Conservation (phyloP, 2,329 filamentous ascomycete genomes). For the Albophoma yamanashiensis region DNA sequence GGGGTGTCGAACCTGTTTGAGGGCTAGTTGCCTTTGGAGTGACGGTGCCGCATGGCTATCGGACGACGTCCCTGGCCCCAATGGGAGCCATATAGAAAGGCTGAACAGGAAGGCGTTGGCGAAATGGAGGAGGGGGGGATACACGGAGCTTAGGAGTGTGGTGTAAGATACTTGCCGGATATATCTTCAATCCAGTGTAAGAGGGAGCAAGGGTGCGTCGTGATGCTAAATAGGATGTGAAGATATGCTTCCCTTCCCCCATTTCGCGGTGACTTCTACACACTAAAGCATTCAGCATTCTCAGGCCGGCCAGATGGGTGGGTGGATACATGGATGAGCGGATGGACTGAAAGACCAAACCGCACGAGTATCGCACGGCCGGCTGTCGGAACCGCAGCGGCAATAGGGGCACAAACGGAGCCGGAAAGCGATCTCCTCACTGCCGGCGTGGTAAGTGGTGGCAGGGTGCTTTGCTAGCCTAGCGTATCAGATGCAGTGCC, state of each 20-base stretch:
- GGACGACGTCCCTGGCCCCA: background rate
- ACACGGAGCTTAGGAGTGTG: background rate
- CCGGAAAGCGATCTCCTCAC: background rate
- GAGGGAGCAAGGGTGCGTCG: background rate
- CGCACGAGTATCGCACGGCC: background rate
- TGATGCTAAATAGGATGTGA: background rate
- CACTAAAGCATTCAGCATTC: background rate
- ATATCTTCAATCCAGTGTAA: background rate
- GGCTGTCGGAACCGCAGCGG: background rate
- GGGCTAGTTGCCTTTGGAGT: constrained; percentile 9
- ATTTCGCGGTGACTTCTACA: background rate
- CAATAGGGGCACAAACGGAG: background rate
- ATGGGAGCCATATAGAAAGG: background rate
- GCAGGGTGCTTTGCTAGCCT: background rate
- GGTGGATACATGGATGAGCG: background rate
- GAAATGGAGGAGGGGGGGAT: too few species aligned
- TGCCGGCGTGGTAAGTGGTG: background rate
- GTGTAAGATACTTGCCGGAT: background rate
- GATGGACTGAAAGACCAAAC: too few species aligned
- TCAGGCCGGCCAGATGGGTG: background rate
- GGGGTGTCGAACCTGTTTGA: constrained; percentile 44
- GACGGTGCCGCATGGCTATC: background rate
- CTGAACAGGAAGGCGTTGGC: background rate
- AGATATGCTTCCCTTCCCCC: background rate
- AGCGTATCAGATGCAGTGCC: background rate